These are phyloP conservation scores for Guadua angustifolia DNA, from an alignment of 176 grass and related monocot genomes.

Conservation along the genomic window DNA sequence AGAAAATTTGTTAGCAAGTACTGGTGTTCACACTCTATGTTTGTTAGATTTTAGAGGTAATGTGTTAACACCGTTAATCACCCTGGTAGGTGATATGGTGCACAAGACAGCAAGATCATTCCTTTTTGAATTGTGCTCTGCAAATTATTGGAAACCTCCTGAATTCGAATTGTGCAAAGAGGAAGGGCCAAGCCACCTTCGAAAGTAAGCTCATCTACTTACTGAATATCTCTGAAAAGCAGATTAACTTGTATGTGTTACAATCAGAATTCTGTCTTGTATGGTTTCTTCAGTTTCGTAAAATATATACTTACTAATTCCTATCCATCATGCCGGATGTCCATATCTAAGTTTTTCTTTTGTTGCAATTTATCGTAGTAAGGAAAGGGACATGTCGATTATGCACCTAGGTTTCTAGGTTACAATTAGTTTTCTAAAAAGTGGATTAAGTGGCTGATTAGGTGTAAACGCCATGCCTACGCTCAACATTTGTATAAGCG, in stretches of 20 bases:
- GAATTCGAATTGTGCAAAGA: constrained; percentile 68
- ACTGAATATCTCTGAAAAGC: constrained; percentile 31
- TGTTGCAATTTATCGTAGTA: constrained; percentile 17
- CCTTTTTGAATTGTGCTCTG: constrained; percentile 77
- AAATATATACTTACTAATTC: neutral
- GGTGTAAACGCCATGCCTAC: neutral
- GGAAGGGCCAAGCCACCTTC: constrained; percentile 76
- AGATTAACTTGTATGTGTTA: constrained; percentile 8
- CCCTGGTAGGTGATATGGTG: constrained; percentile 55
- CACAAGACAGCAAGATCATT: constrained; percentile 69
- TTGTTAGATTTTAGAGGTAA: constrained; percentile 27
- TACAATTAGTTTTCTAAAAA: neutral
- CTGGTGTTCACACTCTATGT: constrained; percentile 8
- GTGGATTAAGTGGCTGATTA: neutral
- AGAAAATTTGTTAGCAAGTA: neutral
- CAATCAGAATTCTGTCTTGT: neutral
- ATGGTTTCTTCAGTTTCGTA: neutral
- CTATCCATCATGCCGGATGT: constrained; percentile 13
- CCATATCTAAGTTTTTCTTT: constrained; percentile 1
- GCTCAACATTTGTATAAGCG: neutral
- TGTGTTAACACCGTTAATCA: constrained; percentile 18
- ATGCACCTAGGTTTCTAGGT: neutral
- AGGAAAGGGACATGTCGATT: neutral
- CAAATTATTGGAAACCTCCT: constrained; percentile 72
- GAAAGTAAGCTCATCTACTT: constrained; percentile 57